These are phyloP conservation scores for Syzygium oleosum DNA, from an alignment of 345 rosid genomes.

Conservation along the genomic window DNA sequence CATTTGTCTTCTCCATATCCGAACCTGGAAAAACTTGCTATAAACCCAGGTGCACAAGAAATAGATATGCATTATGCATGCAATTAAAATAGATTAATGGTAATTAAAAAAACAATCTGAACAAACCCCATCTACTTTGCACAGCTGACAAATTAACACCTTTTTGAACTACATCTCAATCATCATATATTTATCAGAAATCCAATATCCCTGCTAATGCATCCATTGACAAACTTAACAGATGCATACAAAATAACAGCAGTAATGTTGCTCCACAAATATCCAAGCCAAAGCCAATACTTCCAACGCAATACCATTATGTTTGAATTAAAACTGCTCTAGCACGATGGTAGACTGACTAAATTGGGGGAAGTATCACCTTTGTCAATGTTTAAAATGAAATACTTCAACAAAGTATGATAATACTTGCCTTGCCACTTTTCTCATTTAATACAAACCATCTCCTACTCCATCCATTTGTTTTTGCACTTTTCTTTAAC, in stretches of 20 bases:
- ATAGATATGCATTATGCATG: background rate
- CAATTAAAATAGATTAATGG: background rate
- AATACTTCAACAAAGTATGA: background rate
- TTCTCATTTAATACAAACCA: constrained; percentile 98
- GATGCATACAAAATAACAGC: background rate
- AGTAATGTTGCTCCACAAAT: background rate
- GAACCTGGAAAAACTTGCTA: background rate
- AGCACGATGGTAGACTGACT: background rate
- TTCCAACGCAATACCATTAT: background rate
- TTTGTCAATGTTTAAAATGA: background rate
- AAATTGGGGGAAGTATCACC: background rate
- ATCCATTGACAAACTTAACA: background rate
- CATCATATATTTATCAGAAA: background rate
- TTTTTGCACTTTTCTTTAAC: constrained; percentile 88
- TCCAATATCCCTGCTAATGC: background rate
- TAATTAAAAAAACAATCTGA: background rate
- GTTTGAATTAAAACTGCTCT: background rate
- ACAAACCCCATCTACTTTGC: background rate
- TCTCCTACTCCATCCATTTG: constrained; percentile 83
- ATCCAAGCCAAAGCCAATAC: background rate
- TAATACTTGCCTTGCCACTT: constrained; percentile 77
- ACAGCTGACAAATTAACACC: background rate
- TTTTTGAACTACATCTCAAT: background rate
- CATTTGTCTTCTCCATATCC: background rate
- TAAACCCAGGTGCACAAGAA: background rate